These are phyloP conservation scores for Psilocybe tampanensis DNA, from an alignment of 768 basidiomycete genomes.

Conservation along the genomic window DNA sequence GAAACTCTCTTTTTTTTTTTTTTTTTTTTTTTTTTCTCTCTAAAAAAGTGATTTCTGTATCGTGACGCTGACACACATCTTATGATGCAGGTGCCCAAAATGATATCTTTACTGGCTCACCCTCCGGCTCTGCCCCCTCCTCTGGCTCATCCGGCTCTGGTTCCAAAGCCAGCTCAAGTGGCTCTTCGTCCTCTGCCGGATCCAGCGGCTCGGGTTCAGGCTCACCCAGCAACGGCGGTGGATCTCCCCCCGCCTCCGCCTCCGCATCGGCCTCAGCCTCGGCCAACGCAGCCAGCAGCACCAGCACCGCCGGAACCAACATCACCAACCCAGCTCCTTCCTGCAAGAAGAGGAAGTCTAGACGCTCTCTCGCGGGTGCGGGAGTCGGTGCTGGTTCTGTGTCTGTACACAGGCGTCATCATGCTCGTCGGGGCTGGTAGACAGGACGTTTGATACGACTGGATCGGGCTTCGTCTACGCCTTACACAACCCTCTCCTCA, in stretches of 20 bases:
- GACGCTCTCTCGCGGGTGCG: background rate
- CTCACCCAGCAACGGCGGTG: background rate
- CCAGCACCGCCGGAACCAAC: background rate
- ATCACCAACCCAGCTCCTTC: constrained; percentile 7
- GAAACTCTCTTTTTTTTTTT: background rate
- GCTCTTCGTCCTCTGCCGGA: background rate
- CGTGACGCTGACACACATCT: background rate
- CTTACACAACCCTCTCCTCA: background rate
- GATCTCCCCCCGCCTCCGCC: background rate
- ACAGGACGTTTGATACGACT: no score
- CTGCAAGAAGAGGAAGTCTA: constrained; percentile 10
- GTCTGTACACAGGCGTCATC: constrained; percentile 9
- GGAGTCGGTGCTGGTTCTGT: background rate
- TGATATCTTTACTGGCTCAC: constrained; percentile 39
- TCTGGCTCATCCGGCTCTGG: background rate
- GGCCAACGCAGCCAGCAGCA: background rate
- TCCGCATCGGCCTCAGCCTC: background rate
- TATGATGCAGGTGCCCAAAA: constrained; percentile 39
- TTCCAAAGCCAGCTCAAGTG: background rate
- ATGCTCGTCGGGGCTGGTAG: constrained; percentile 7
- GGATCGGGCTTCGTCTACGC: background rate
- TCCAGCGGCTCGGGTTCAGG: background rate
- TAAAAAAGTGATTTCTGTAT: background rate
- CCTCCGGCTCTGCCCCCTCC: background rate
- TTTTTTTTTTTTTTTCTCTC: background rate